A percentile compares a stretch with the other conserved stretches of the same genome.
These are phyloP conservation scores for Penium margaritaceum DNA, from an alignment of 139 green algal species.

Conservation along the genomic window DNA sequence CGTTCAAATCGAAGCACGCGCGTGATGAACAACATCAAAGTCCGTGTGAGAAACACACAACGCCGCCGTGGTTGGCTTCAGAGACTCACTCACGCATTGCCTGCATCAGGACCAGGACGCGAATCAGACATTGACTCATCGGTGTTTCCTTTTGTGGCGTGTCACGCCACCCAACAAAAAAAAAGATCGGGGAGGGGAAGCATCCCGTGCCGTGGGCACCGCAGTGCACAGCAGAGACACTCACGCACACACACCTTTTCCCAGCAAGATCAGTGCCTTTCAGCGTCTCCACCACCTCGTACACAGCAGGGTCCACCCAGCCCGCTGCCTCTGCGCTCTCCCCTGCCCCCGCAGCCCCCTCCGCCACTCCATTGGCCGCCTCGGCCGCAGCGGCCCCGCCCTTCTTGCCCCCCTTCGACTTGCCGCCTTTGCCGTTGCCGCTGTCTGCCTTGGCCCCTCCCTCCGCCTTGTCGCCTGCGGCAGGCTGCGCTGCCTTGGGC, in stretches of 20 bases:
- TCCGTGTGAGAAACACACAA: too few relatives aligned
- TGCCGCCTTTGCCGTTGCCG: conserved; percentile 13
- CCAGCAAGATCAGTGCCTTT: conserved; percentile 74
- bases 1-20: too few relatives aligned
- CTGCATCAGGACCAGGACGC: not conserved
- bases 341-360: not conserved
- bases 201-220: not conserved
- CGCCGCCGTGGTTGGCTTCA: too few relatives aligned
- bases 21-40: too few relatives aligned
- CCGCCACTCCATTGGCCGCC: conserved; percentile 38
- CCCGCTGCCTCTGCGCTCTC: not conserved
- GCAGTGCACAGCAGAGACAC: not conserved
- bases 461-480: conserved; percentile 5
- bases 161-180: too few relatives aligned
- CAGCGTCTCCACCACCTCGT: conserved; percentile 68
- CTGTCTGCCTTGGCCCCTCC: conserved; percentile 1
- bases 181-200: too few relatives aligned
- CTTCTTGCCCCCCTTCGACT: conserved; percentile 68
- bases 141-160: too few relatives aligned
- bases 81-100: not conserved
- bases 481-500: conserved; percentile 18
- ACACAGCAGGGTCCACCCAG: conserved; percentile 36
- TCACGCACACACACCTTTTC: conserved; percentile 28
- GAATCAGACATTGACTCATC: not conserved
- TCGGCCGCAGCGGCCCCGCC: conserved; percentile 38